Conservation (phyloP, 192 early-diverging fungal species). For the Coemansia sp. region DNA sequence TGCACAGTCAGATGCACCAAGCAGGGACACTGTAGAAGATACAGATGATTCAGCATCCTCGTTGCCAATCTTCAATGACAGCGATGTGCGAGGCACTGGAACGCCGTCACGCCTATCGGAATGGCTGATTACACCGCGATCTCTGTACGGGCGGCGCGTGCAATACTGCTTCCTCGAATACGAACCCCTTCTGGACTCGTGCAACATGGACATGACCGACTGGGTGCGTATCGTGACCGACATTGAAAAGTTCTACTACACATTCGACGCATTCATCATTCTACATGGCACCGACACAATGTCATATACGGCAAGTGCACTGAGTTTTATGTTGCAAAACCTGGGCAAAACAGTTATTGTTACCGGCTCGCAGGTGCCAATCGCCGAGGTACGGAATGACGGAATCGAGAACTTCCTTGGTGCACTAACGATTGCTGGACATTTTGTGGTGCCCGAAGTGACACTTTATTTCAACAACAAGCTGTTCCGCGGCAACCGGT, state of each 20-base stretch:
- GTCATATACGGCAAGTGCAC: conserved; percentile 82
- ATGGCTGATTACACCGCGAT: conserved; percentile 83
- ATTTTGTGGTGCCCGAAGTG: conserved; percentile 97
- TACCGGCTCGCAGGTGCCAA: conserved; percentile 96
- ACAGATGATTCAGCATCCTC: neutral
- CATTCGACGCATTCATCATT: conserved; percentile 94
- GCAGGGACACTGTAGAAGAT: neutral
- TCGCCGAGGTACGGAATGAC: conserved; percentile 97
- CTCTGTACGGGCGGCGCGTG: conserved; percentile 87
- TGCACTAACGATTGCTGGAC: conserved; percentile 95
- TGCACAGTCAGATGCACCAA: neutral
- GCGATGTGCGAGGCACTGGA: conserved; percentile 13
- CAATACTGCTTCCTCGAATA: conserved; percentile 96
- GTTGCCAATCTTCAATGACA: neutral
- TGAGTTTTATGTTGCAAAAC: conserved; percentile 96
- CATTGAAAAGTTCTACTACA: conserved; percentile 90
- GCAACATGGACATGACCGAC: conserved; percentile 90
- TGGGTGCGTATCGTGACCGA: conserved; percentile 97
- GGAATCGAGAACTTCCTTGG: conserved; percentile 96
- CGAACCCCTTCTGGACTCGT: conserved; percentile 90
- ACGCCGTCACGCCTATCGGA: conserved; percentile 41
- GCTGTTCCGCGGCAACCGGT: conserved; percentile 89
- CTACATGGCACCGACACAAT: conserved; percentile 93
- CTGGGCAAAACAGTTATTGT: conserved; percentile 97
- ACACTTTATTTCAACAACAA: conserved; percentile 92